Percentiles rank a stretch among this genome's conserved stretches.
Evolutionary conservation across 441 rosid species (phyloP).

Genomic region (Isatis lusitanica): DNA sequence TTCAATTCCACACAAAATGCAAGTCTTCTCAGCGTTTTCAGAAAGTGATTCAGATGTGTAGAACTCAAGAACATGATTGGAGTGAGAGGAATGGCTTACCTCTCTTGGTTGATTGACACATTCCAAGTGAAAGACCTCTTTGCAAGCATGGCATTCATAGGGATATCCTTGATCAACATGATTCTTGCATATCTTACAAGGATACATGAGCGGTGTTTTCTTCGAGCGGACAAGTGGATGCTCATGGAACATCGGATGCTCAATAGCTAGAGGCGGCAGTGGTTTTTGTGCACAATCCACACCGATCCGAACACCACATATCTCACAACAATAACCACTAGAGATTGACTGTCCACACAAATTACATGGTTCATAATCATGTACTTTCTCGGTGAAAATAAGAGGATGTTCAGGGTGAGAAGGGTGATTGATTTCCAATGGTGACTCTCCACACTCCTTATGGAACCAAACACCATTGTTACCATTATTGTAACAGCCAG

Average conservation of each 20-base stretch:
- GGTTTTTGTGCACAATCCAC: neutral
- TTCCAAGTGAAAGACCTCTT: too few relatives aligned
- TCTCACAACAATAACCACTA: neutral
- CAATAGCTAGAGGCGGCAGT: neutral
- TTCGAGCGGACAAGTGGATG: neutral
- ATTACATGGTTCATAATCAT: neutral
- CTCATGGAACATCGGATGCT: neutral
- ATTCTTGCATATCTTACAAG: too few relatives aligned
- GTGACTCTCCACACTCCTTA: neutral
- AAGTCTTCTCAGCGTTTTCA: too few relatives aligned
- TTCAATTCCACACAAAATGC: too few relatives aligned
- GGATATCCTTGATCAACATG: too few relatives aligned
- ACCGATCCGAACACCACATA: neutral
- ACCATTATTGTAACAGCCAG: neutral
- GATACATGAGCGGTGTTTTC: neutral
- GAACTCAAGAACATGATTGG: too few relatives aligned
- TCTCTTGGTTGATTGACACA: too few relatives aligned
- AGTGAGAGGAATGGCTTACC: too few relatives aligned
- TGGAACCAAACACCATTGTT: neutral
- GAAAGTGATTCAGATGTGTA: too few relatives aligned
- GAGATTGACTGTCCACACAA: neutral
- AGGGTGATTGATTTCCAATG: neutral
- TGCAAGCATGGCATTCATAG: too few relatives aligned
- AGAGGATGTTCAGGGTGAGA: neutral
- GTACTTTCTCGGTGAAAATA: neutral